These are phyloP conservation scores for Phoma sp. DNA, from an alignment of 2,329 filamentous ascomycete genomes.

Conservation along the genomic window DNA sequence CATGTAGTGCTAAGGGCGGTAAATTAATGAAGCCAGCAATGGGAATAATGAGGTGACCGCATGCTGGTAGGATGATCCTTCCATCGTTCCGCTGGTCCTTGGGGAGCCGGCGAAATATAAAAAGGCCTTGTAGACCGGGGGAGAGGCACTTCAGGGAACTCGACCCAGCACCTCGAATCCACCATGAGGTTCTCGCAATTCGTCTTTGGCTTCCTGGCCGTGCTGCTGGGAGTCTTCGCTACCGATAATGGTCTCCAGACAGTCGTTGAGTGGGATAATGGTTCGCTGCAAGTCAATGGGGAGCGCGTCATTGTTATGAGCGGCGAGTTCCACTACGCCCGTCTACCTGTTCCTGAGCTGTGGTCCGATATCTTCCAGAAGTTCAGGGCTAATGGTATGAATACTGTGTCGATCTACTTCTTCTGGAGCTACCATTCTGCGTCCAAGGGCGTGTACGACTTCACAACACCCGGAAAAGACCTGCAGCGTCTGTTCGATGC, in stretches of 20 bases:
- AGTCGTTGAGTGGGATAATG: slow-evolving; percentile 60
- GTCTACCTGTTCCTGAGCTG: slow-evolving; percentile 61
- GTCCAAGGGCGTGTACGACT: slow-evolving; percentile 56
- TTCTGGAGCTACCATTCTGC: slow-evolving; percentile 60
- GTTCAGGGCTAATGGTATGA: slow-evolving; percentile 60
- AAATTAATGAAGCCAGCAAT: slow-evolving; percentile 18
- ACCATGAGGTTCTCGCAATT: slow-evolving; percentile 12
- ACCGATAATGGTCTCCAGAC: slow-evolving; percentile 38
- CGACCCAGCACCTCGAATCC: background rate
- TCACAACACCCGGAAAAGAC: slow-evolving; percentile 59
- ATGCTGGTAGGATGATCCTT: slow-evolving; percentile 2
- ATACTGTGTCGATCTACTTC: slow-evolving; percentile 58
- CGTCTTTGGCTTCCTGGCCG: slow-evolving; percentile 4
- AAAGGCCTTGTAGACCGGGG: background rate
- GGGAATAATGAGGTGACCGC: slow-evolving; percentile 3
- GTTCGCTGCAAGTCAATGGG: slow-evolving; percentile 59
- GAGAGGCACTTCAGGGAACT: background rate
- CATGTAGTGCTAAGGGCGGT: slow-evolving; percentile 11
- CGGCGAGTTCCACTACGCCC: slow-evolving; percentile 62
- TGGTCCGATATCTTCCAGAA: slow-evolving; percentile 64
- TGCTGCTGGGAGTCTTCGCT: slow-evolving; percentile 25
- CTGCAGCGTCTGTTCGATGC: slow-evolving; percentile 59
- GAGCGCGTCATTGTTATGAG: slow-evolving; percentile 57
- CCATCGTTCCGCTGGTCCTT: slow-evolving; percentile 2
- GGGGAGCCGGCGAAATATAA: slow-evolving; percentile 5